Evolutionary conservation across 192 early-diverging fungal species (phyloP).

Genomic region (Linnemannia elongata): DNA sequence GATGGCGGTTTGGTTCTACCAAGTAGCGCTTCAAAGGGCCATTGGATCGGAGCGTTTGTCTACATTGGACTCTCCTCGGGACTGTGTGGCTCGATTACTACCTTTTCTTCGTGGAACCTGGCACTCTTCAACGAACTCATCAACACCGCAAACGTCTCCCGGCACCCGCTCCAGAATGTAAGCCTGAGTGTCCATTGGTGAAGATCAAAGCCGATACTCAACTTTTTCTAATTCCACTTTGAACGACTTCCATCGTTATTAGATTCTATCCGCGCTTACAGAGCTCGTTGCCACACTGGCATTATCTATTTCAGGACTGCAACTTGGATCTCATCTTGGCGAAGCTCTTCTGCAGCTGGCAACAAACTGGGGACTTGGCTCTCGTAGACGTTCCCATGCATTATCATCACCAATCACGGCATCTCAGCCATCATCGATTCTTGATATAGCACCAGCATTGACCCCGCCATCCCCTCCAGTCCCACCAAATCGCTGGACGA

Average conservation of each 20-base stretch:
- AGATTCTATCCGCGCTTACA: constrained; percentile 60
- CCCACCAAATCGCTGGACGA: constrained; percentile 30
- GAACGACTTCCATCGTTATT: not conserved
- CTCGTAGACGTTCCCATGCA: not conserved
- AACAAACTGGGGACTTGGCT: not conserved
- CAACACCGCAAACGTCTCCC: constrained; percentile 37
- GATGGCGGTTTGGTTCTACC: constrained; percentile 32
- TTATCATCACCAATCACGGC: not conserved
- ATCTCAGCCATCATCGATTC: not conserved
- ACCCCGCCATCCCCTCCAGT: not conserved
- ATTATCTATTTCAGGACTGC: constrained; percentile 59
- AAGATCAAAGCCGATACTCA: not conserved
- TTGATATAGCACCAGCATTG: not conserved
- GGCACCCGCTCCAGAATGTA: constrained; percentile 59
- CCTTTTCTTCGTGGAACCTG: constrained; percentile 85
- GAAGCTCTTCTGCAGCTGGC: constrained; percentile 18
- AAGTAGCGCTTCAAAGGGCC: constrained; percentile 23
- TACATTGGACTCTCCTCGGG: constrained; percentile 74
- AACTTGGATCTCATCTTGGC: constrained; percentile 64
- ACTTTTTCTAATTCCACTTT: not conserved
- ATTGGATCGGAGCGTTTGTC: constrained; percentile 58
- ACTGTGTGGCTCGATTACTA: constrained; percentile 87
- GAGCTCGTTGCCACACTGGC: constrained; percentile 63
- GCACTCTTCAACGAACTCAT: constrained; percentile 63
- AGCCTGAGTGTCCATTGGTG: not conserved